These are phyloP conservation scores for Cupressus sempervirens DNA, from an alignment of 75 land plant species.

Conservation along the genomic window DNA sequence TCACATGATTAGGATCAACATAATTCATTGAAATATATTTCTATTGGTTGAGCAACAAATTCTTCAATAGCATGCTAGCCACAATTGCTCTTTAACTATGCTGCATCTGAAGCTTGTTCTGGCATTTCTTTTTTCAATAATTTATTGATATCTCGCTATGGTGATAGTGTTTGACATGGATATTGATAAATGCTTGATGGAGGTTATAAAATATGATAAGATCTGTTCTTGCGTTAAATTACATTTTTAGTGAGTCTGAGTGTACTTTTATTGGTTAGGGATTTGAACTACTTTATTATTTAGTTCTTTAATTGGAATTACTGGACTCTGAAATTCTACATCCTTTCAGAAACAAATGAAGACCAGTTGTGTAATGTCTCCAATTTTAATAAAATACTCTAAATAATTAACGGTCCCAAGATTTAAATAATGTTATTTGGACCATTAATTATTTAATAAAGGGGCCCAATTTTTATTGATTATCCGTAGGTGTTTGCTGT, in stretches of 20 bases:
- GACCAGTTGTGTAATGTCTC: no score
- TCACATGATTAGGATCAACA: not conserved
- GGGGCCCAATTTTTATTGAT: no score
- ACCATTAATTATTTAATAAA: no score
- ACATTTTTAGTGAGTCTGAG: not conserved
- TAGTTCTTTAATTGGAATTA: not conserved
- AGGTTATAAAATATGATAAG: not conserved
- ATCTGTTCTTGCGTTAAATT: not conserved
- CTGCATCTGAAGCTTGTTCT: not conserved
- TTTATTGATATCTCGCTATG: not conserved
- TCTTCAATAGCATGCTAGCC: not conserved
- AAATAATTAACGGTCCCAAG: no score
- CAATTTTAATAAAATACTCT: no score
- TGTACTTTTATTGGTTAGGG: not conserved
- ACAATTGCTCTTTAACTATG: not conserved
- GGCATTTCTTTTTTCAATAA: not conserved
- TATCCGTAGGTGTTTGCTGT: no score
- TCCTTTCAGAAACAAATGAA: no score
- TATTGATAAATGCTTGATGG: not conserved
- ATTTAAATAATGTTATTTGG: no score
- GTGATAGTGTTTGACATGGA: not conserved
- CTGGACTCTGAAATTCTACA: no score
- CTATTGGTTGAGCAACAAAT: not conserved
- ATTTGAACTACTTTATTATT: not conserved
- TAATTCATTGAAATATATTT: not conserved